Evolutionary conservation across 768 basidiomycete species (phyloP).

Genomic region (Megacollybia marginata): DNA sequence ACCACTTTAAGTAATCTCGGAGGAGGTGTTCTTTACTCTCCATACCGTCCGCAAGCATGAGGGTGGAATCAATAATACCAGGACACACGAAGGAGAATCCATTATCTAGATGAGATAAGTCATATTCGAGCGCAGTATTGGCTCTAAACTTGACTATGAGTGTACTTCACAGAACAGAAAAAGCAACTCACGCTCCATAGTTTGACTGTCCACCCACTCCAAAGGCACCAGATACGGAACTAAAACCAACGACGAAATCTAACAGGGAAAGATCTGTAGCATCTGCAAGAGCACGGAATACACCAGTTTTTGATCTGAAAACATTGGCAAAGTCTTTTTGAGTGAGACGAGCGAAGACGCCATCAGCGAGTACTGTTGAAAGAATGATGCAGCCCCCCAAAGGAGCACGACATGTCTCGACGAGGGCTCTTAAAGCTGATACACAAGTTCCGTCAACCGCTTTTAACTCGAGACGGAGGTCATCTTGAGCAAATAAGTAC

Average conservation of each 20-base stretch:
- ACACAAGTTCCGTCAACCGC: not conserved
- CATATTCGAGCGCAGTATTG: no score
- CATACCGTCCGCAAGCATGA: no score
- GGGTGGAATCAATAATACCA: no score
- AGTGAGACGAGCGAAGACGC: slow-evolving; percentile 12
- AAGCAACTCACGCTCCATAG: slow-evolving; percentile 11
- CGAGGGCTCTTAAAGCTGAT: not conserved
- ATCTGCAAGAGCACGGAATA: slow-evolving; percentile 10
- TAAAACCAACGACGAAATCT: slow-evolving; percentile 17
- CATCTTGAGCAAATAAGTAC: not conserved
- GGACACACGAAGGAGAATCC: no score
- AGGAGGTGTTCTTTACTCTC: no score
- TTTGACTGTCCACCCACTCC: slow-evolving; percentile 18
- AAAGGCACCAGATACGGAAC: slow-evolving; percentile 11
- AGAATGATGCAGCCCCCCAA: slow-evolving; percentile 13
- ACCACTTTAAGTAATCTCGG: no score
- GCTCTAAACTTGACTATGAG: no score
- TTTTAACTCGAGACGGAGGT: not conserved
- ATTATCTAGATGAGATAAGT: no score
- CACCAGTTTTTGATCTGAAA: slow-evolving; percentile 13
- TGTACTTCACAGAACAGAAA: no score
- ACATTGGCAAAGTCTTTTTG: slow-evolving; percentile 11
- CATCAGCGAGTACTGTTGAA: slow-evolving; percentile 11
- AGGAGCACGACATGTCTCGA: not conserved
- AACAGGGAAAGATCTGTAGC: slow-evolving; percentile 6